phyloP scores from a whole-genome alignment of 345 rosid species.

The Euclidium syriacum region DNA sequence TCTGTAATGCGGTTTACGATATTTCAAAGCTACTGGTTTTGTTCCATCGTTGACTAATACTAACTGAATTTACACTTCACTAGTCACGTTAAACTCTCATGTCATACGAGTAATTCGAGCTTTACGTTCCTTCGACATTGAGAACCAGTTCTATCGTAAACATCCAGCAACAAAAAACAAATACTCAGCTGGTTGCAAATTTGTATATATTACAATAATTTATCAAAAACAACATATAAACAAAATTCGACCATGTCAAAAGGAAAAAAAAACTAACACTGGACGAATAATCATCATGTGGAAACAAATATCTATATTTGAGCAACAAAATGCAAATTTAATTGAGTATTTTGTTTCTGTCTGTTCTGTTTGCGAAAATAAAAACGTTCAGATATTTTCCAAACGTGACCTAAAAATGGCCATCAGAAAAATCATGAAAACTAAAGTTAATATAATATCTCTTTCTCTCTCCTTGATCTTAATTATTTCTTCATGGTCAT shows the following conservation, averaged over 20 bases:
- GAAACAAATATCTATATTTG: conserved; percentile 7
- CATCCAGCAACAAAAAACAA: not conserved
- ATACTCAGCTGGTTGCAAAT: not conserved
- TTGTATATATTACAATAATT: not conserved
- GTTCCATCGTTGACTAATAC: not conserved
- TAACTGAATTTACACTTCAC: not conserved
- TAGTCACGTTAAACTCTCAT: no score
- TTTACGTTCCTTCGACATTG: not conserved
- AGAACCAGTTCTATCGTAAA: not conserved
- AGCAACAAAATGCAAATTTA: not conserved
- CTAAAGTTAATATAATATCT: not conserved
- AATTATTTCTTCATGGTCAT: conserved; percentile 23
- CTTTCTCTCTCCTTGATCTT: not conserved
- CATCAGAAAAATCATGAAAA: not conserved
- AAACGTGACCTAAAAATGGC: conserved; percentile 22
- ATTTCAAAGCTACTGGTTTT: not conserved
- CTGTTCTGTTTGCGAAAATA: not conserved
- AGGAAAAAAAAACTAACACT: not conserved
- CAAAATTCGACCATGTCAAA: not conserved
- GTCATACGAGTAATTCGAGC: no score
- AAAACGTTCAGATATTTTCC: conserved; percentile 29
- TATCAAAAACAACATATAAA: not conserved
- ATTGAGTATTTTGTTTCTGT: not conserved
- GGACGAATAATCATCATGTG: not conserved
- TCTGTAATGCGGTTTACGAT: not conserved